Percentiles rank a stretch among this genome's conserved stretches.
phyloP scores from a whole-genome alignment of 768 basidiomycete genomes.

The Suillus hirtellus region DNA sequence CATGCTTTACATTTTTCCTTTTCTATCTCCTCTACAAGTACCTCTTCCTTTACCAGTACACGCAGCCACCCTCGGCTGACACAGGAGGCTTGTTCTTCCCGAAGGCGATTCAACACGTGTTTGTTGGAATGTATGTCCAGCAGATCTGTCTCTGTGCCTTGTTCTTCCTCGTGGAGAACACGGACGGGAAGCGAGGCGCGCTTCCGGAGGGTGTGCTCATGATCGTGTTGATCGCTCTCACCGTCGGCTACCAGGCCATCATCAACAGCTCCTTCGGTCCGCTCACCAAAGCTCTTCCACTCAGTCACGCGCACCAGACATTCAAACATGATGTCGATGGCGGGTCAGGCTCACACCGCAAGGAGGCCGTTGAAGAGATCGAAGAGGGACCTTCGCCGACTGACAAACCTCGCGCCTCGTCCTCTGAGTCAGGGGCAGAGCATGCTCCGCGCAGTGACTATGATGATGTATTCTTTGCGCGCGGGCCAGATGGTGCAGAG shows the following conservation, averaged over 20 bases:
- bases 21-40: constrained; percentile 88
- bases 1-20: constrained; percentile 76
- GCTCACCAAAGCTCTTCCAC: constrained; percentile 71
- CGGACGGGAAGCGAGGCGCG: constrained; percentile 52
- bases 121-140: constrained; percentile 92
- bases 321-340: constrained; percentile 34
- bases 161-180: constrained; percentile 83
- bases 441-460: constrained; percentile 12
- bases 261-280: constrained; percentile 82
- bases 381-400: constrained; percentile 19
- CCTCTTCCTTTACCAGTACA: constrained; percentile 77
- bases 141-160: constrained; percentile 82
- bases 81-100: constrained; percentile 97
- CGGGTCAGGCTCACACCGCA: constrained; percentile 20
- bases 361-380: constrained; percentile 13
- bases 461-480: constrained; percentile 26
- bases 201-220: constrained; percentile 78
- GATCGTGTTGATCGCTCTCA: constrained; percentile 81
- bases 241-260: constrained; percentile 71
- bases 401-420: not conserved
- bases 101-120: constrained; percentile 88
- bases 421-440: constrained; percentile 9
- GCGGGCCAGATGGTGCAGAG: constrained; percentile 26
- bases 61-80: constrained; percentile 67
- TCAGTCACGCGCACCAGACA: constrained; percentile 74